Evolutionary conservation across 2,329 filamentous ascomycete species (phyloP).

Genomic region (Hymenoscyphus fraxineus): DNA sequence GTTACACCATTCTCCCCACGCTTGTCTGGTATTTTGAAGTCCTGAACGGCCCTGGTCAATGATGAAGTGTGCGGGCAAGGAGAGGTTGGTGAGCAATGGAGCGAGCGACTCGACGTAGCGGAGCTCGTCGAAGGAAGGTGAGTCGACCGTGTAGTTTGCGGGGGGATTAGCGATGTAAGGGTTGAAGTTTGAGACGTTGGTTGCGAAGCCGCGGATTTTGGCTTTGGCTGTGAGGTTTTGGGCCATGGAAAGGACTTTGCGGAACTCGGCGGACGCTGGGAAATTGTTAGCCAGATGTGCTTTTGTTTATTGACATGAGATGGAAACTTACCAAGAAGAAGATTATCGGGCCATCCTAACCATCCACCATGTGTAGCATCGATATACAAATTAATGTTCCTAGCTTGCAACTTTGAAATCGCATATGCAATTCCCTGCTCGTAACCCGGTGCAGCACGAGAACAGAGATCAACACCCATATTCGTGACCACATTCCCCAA

Average conservation of each 20-base stretch:
- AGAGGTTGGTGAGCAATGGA: conserved; percentile 37
- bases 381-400: conserved; percentile 40
- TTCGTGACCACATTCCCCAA: not conserved
- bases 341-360: conserved; percentile 41
- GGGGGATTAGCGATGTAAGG: conserved; percentile 39
- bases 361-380: conserved; percentile 44
- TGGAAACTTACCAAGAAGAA: conserved; percentile 35
- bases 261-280: conserved; percentile 40
- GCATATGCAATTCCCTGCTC: conserved; percentile 41
- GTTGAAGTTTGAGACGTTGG: conserved; percentile 45
- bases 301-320: too few relatives aligned
- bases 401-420: conserved; percentile 38
- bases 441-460: not conserved
- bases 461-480: not conserved
- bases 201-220: conserved; percentile 40
- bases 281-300: not conserved
- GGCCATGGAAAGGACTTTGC: conserved; percentile 39
- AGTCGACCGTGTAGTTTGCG: conserved; percentile 41
- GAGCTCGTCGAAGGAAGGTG: conserved; percentile 40
- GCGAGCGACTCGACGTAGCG: conserved; percentile 40
- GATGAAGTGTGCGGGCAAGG: conserved; percentile 43
- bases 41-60: conserved; percentile 44
- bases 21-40: conserved; percentile 36
- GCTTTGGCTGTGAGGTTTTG: conserved; percentile 18
- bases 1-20: conserved; percentile 46